Evolutionary conservation across 257 asterid species (phyloP).

Genomic region (Prunella vulgaris): DNA sequence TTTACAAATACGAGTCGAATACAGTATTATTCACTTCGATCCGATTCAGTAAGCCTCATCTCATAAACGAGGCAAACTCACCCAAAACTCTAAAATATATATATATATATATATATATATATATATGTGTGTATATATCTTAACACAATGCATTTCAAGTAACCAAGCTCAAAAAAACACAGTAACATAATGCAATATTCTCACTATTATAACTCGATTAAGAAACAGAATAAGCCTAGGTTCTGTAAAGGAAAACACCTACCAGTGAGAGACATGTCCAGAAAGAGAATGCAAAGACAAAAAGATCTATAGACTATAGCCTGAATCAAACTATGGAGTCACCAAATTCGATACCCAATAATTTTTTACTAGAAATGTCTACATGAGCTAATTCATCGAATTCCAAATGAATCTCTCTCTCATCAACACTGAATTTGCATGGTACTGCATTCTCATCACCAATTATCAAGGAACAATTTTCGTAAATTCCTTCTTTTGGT

Average conservation of each 20-base stretch:
- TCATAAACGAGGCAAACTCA: too few relatives aligned
- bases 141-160: neutral
- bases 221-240: neutral
- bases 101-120: too few relatives aligned
- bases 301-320: neutral
- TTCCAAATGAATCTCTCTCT: conserved; percentile 61
- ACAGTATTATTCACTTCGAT: too few relatives aligned
- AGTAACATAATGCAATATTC: neutral
- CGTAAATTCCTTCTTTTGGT: conserved; percentile 71
- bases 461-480: conserved; percentile 52
- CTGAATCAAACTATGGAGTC: conserved; percentile 27
- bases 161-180: neutral
- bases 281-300: neutral
- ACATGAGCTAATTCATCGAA: conserved; percentile 39
- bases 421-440: conserved; percentile 61
- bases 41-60: too few relatives aligned
- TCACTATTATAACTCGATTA: neutral
- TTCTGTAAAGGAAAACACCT: neutral
- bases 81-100: neutral
- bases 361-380: conserved; percentile 31
- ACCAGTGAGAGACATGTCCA: neutral
- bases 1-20: too few relatives aligned
- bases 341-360: conserved; percentile 69
- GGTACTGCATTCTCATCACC: conserved; percentile 42
- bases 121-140: too few relatives aligned